Conservation (phyloP, 495 filamentous ascomycete genomes). For the Usnea hakonensis region DNA sequence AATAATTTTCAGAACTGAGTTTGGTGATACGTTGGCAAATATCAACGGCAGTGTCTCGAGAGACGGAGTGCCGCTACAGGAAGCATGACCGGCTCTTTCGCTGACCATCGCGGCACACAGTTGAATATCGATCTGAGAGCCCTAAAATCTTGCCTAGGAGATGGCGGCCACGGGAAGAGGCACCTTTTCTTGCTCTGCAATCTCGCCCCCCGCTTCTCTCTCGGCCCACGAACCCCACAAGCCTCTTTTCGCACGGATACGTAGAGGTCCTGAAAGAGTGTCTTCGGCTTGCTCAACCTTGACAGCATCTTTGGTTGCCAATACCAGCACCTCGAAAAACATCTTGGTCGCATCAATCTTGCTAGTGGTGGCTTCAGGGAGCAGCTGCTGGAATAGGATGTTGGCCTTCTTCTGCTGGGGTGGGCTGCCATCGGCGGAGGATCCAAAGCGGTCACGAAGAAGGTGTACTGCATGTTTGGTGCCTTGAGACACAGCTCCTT, state of each 20-base stretch:
- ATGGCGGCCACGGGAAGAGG: conserved; percentile 11
- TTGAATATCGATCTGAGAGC: neutral
- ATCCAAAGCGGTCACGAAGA: conserved; percentile 76
- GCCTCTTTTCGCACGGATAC: conserved; percentile 77
- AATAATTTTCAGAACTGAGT: neutral
- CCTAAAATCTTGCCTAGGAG: conserved; percentile 2
- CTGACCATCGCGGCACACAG: neutral
- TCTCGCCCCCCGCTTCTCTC: conserved; percentile 58
- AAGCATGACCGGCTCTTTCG: neutral
- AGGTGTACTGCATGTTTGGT: conserved; percentile 96
- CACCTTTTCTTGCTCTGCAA: conserved; percentile 34
- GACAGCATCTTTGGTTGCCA: conserved; percentile 96
- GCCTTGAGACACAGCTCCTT: conserved; percentile 73
- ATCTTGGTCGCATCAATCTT: conserved; percentile 93
- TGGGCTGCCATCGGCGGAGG: conserved; percentile 43
- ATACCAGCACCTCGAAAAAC: conserved; percentile 94
- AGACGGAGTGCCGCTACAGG: neutral
- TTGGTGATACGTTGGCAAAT: neutral
- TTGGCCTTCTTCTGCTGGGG: conserved; percentile 64
- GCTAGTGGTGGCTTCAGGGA: conserved; percentile 69
- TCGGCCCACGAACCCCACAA: conserved; percentile 97
- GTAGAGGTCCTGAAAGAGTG: conserved; percentile 64
- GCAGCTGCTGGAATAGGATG: conserved; percentile 84
- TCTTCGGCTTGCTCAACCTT: conserved; percentile 86
- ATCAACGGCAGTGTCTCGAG: neutral